Conservation (phyloP, 164 flowering plant genomes). For the Protea cynaroides region DNA sequence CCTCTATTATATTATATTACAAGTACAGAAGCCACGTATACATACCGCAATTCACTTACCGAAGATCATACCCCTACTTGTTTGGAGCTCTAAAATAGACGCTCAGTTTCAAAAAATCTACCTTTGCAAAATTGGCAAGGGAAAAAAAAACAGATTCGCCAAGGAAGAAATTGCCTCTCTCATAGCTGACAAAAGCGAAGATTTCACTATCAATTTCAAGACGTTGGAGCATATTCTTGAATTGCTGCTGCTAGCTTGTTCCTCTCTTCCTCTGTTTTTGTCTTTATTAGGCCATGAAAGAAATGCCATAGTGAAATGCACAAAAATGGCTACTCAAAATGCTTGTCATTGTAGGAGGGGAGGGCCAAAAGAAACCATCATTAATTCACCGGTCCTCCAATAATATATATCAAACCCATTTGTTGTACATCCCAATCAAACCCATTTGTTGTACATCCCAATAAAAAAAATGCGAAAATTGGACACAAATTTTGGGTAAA, state of each 20-base stretch:
- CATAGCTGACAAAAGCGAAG: neutral
- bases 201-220: slow-evolving; percentile 15
- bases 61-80: neutral
- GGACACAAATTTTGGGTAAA: too few species aligned
- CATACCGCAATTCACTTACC: neutral
- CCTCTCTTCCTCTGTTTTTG: slow-evolving; percentile 72
- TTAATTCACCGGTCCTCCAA: too few species aligned
- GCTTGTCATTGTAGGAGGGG: too few species aligned
- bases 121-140: slow-evolving; percentile 5
- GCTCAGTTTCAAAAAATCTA: slow-evolving; percentile 5
- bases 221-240: slow-evolving; percentile 30
- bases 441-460: too few species aligned
- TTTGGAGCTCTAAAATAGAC: neutral
- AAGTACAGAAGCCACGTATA: slow-evolving; percentile 6
- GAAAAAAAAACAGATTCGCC: neutral
- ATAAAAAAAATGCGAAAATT: too few species aligned
- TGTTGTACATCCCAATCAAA: too few species aligned
- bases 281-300: slow-evolving; percentile 33
- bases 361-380: too few species aligned
- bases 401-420: too few species aligned
- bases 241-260: slow-evolving; percentile 38
- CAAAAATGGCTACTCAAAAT: too few species aligned
- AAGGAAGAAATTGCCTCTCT: neutral
- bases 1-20: slow-evolving; percentile 4
- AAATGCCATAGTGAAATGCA: too few species aligned